Percentiles rank a stretch among this genome's conserved stretches.
These are phyloP conservation scores for Dipteronia dyeriana DNA, from an alignment of 345 rosid species.

Conservation along the genomic window DNA sequence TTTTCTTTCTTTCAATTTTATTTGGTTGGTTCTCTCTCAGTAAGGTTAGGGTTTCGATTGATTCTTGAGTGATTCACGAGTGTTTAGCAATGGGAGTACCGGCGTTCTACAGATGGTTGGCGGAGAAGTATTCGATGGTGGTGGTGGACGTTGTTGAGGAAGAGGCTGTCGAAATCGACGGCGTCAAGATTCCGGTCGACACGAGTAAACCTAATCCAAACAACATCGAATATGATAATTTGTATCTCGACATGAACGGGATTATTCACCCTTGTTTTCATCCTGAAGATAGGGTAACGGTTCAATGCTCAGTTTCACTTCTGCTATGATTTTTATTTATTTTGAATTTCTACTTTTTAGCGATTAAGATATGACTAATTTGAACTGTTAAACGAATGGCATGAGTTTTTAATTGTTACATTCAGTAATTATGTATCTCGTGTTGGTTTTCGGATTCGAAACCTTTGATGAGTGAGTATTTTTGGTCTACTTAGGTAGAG, in stretches of 20 bases:
- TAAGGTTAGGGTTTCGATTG: conserved; percentile 23
- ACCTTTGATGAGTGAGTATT: background rate
- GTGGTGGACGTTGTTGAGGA: conserved; percentile 86
- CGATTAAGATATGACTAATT: background rate
- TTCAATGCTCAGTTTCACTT: background rate
- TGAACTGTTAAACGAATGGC: background rate
- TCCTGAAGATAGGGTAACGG: conserved; percentile 81
- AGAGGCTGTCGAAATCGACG: conserved; percentile 65
- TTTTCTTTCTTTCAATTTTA: background rate
- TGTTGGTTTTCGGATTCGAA: background rate
- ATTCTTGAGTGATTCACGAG: conserved; percentile 7
- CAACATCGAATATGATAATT: conserved; percentile 76
- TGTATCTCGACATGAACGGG: conserved; percentile 99
- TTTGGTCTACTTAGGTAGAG: too few relatives aligned
- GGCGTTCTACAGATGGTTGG: conserved; percentile 89
- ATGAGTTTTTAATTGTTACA: background rate
- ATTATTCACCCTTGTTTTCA: conserved; percentile 98
- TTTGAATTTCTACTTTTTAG: background rate
- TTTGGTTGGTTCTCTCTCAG: background rate
- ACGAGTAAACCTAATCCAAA: conserved; percentile 85
- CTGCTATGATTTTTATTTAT: too few relatives aligned
- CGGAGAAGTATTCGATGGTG: conserved; percentile 81
- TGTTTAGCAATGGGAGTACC: conserved; percentile 81
- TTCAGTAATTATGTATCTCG: background rate
- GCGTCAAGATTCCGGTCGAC: conserved; percentile 70